Base-by-base conservation (phyloP, 2,329 filamentous ascomycete genomes). In the Ceratocystis papillata region DNA sequence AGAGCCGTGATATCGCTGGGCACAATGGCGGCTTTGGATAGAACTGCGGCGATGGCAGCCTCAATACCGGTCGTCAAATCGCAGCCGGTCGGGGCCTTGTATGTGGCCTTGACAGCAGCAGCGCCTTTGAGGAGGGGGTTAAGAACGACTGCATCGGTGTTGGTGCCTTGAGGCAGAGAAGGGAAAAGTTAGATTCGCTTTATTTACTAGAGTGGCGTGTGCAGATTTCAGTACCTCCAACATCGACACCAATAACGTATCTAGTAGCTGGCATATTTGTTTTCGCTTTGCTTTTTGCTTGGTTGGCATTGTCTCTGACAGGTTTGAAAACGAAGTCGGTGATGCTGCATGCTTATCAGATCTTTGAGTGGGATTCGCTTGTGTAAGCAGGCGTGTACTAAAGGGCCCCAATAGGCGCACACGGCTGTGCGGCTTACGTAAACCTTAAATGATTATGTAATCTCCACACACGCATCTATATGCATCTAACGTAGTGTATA, bases 91-190 rank as follows among this genome's bases (percentile, higher is more conserved):
- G 76, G 74, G 0, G 78, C 73, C 70, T 82, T 82, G 71, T 81
- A 71, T 5, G 74, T 73, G 3, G 73, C 72, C 41, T 67, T 59
- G 48, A 69, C 68, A 30, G 66, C 68, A 3, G 45, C 37, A 5
- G 66, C 62, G 41, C 66, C 66, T 17, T 55, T 25, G 33, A 73
- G 71, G 8, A 73, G 68, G 1, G 76, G 78, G 67, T 82, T 78
- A 17, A 83, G 73, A 20, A 82, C 73, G 28, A 81, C 79, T 12
- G 79, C 79, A 66, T 83, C 80, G 5, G 80, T 83, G 69, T 82
- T 83, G 60, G 80, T 83, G 12, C 79, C 79, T 68, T 6, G 20
- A 33, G 5, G 25, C 25, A 45, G 64, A 30, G 2, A 53, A 25
- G 57, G 17, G 20, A 44, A 20, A 28, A 15, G 46, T 50, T 41